phyloP scores from a whole-genome alignment of 345 rosid genomes.

The Aegle marmelos region DNA sequence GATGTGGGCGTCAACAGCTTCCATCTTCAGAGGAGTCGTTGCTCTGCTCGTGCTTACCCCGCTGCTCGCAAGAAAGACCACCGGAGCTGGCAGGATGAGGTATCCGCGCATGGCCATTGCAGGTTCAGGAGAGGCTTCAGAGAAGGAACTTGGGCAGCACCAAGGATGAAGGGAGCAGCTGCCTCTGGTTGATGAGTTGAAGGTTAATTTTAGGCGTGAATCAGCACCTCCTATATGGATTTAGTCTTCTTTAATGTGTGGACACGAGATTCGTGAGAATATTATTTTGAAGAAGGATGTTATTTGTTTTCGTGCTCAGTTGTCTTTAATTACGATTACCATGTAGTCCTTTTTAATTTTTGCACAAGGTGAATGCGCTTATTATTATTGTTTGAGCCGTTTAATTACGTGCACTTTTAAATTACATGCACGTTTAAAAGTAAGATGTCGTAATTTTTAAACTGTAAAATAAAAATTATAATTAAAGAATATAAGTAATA shows the following conservation, averaged over 20 bases:
- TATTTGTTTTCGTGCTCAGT: slow-evolving; percentile 6
- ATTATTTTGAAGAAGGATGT: slow-evolving; percentile 1
- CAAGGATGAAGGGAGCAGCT: slow-evolving; percentile 67
- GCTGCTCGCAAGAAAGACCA: slow-evolving; percentile 99
- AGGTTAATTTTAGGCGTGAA: neutral
- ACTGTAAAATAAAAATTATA: no score
- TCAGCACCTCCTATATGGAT: slow-evolving; percentile 2
- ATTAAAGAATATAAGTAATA: no score
- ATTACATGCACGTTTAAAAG: no score
- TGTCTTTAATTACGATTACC: slow-evolving; percentile 6
- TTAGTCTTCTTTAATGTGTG: slow-evolving; percentile 9
- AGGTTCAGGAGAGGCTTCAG: slow-evolving; percentile 86
- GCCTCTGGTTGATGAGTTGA: slow-evolving; percentile 47
- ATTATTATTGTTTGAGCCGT: slow-evolving; percentile 12
- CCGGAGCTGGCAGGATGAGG: slow-evolving; percentile 92
- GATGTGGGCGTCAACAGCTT: slow-evolving; percentile 99
- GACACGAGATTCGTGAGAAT: slow-evolving; percentile 17
- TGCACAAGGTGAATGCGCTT: slow-evolving; percentile 15
- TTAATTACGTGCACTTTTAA: no score
- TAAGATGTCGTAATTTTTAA: no score
- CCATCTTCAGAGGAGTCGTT: slow-evolving; percentile 97
- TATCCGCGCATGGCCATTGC: slow-evolving; percentile 75
- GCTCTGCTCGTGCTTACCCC: slow-evolving; percentile 86
- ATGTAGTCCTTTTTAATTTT: slow-evolving; percentile 25
- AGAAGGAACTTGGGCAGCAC: slow-evolving; percentile 89